Conservation (phyloP, 2,329 filamentous ascomycete species). For the Nannizziopsis barbatae region DNA sequence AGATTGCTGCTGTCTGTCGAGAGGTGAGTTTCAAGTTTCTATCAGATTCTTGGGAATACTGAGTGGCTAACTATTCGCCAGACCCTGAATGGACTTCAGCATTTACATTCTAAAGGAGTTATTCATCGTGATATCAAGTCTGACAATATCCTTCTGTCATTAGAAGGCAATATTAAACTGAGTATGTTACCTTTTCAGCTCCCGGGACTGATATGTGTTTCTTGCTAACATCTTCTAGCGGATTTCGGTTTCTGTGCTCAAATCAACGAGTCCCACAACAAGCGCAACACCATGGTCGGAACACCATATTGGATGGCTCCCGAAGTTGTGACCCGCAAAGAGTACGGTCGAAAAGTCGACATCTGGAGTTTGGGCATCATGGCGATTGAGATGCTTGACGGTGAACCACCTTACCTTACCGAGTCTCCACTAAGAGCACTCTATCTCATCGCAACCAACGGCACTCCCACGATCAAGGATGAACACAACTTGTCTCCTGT, state of each 20-base stretch:
- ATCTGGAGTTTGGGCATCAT: slow-evolving; percentile 99
- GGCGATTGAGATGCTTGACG: slow-evolving; percentile 99
- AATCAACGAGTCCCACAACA: slow-evolving; percentile 93
- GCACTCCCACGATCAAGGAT: slow-evolving; percentile 89
- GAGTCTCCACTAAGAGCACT: slow-evolving; percentile 87
- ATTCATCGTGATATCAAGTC: slow-evolving; percentile 99
- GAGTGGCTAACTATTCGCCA: slow-evolving; percentile 24
- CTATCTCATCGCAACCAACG: slow-evolving; percentile 93
- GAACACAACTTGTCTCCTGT: slow-evolving; percentile 68
- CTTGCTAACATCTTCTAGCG: slow-evolving; percentile 42
- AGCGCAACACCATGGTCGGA: slow-evolving; percentile 97
- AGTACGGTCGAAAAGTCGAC: slow-evolving; percentile 96
- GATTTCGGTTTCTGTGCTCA: slow-evolving; percentile 99
- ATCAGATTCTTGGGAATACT: not conserved
- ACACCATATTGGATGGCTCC: slow-evolving; percentile 99
- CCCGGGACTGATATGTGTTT: not conserved
- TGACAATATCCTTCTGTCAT: slow-evolving; percentile 87
- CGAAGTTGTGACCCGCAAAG: slow-evolving; percentile 91
- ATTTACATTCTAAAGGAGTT: slow-evolving; percentile 92
- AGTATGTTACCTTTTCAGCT: slow-evolving; percentile 49
- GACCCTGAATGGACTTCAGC: slow-evolving; percentile 81
- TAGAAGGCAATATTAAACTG: slow-evolving; percentile 94
- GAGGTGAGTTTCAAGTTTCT: slow-evolving; percentile 49
- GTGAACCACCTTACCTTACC: slow-evolving; percentile 91
- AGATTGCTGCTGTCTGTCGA: slow-evolving; percentile 89